Evolutionary conservation across 371 early-diverging fungal species (phyloP).

Genomic region (Syncephalastrum monosporum): DNA sequence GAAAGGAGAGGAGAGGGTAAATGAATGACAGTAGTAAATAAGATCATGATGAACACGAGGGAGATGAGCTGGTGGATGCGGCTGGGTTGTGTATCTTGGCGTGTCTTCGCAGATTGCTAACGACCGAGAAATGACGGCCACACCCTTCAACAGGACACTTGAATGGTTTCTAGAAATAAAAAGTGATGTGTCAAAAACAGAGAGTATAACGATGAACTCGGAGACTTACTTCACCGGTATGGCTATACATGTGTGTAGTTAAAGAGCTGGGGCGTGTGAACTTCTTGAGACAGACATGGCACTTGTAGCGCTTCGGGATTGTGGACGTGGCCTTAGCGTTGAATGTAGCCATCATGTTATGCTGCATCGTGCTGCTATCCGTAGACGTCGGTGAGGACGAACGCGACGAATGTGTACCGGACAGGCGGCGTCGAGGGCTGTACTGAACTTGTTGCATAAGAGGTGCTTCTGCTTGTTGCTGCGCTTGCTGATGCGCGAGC

Average conservation of each 20-base stretch:
- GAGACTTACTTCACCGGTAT: constrained; percentile 55
- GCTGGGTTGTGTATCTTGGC: constrained; percentile 25
- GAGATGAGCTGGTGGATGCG: neutral
- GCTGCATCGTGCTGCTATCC: constrained; percentile 7
- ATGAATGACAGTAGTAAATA: neutral
- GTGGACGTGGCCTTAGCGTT: constrained; percentile 13
- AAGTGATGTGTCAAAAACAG: neutral
- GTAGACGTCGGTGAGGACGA: constrained; percentile 17
- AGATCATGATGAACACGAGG: neutral
- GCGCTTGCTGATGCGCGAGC: neutral
- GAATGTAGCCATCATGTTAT: constrained; percentile 21
- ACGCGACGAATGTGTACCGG: constrained; percentile 6
- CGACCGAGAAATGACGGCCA: constrained; percentile 34
- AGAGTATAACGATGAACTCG: neutral
- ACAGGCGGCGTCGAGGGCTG: too few relatives aligned
- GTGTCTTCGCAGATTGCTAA: constrained; percentile 35
- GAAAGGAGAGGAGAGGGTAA: neutral
- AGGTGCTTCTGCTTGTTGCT: constrained; percentile 12
- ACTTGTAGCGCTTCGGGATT: constrained; percentile 31
- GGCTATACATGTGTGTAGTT: constrained; percentile 61
- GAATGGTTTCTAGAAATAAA: constrained; percentile 27
- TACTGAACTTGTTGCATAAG: constrained; percentile 8
- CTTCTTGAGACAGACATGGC: constrained; percentile 50
- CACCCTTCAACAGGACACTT: constrained; percentile 29
- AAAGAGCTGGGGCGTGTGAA: constrained; percentile 64